Evolutionary conservation across 257 asterid genomes (phyloP), one percentile per base, ranked within the genome.

Genomic region (Gentiana macrophylla): DNA sequence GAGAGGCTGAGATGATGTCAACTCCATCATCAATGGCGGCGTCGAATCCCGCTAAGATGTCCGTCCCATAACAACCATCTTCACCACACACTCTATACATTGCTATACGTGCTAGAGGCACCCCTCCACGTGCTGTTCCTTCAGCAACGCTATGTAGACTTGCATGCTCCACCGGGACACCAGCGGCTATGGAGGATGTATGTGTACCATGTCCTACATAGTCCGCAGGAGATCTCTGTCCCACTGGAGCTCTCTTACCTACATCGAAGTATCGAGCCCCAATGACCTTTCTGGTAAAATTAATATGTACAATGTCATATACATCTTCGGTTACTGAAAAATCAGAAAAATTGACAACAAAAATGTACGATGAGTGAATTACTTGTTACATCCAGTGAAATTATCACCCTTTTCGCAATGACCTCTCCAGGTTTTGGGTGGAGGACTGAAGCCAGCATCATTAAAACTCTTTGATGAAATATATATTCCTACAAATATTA

Each of bases 331-430:
- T 0, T 15, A 52, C 24, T 24, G 4, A 0, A 52, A n/a, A 53
- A 8, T 33, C 1, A 54, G 13, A 3, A 15, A 56, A 74, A 24
- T 24, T 24, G 24, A 24, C 24, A 24, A 24, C 24, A 24, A 24
- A 24, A 24, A 24, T 24, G 1, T 32, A 4, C 7, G 24, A 32
- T 24, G 24, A 24, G 24, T 24, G 24, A 75, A 59, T 62, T 59
- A 80, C 94, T 84, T 88, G 80, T 84, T 88, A 78, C 96, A 88
- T 3, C 80, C 80, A 0, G 94, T 78, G 78, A 88, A 82, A 65
- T 82, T 82, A 4, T n/a, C 57, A 2, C 80, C 83, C 2, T 35
- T 57, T 1, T 24, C 70, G 56, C 96, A 84, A 44, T 37, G 64
- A 53, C 96, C 96, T 68, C 77, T 84, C 94, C 96, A 88, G 65